Evolutionary conservation across 169 alveolate genomes (phyloP).

Genomic region (Plasmodium adleri): DNA sequence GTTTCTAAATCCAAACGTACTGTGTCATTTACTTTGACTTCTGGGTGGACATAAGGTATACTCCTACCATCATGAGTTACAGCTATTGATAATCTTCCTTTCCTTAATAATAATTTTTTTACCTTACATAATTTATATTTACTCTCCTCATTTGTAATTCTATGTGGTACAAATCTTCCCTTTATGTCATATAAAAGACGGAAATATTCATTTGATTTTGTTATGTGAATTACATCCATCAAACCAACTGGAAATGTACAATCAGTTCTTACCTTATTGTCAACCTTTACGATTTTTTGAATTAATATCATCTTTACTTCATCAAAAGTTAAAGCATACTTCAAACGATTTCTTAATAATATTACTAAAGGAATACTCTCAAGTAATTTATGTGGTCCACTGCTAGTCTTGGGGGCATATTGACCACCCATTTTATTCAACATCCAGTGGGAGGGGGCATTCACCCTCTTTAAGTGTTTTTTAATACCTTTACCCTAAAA

Average conservation of each 20-base stretch:
- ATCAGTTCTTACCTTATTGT: slow-evolving; percentile 98
- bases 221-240: slow-evolving; percentile 96
- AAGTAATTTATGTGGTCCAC: slow-evolving; percentile 98
- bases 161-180: slow-evolving; percentile 97
- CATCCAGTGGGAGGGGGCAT: slow-evolving; percentile 99
- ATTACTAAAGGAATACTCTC: slow-evolving; percentile 97
- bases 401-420: slow-evolving; percentile 92
- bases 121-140: slow-evolving; percentile 96
- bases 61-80: slow-evolving; percentile 99
- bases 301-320: slow-evolving; percentile 96
- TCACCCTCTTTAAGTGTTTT: slow-evolving; percentile 99
- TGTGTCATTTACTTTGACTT: slow-evolving; percentile 97
- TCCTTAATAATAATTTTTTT: slow-evolving; percentile 94
- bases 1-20: slow-evolving; percentile 95
- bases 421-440: slow-evolving; percentile 97
- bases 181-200: slow-evolving; percentile 97
- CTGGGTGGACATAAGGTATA: slow-evolving; percentile 98
- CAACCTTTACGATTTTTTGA: slow-evolving; percentile 96
- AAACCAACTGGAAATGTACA: slow-evolving; percentile 98
- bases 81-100: slow-evolving; percentile 96
- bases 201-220: slow-evolving; percentile 95
- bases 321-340: slow-evolving; percentile 94
- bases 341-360: slow-evolving; percentile 95
- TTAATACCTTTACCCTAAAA: slow-evolving; percentile 98
- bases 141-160: slow-evolving; percentile 96